phyloP scores from a whole-genome alignment of 2,329 filamentous ascomycete species.

The Cephalotrichum gorgonifer region DNA sequence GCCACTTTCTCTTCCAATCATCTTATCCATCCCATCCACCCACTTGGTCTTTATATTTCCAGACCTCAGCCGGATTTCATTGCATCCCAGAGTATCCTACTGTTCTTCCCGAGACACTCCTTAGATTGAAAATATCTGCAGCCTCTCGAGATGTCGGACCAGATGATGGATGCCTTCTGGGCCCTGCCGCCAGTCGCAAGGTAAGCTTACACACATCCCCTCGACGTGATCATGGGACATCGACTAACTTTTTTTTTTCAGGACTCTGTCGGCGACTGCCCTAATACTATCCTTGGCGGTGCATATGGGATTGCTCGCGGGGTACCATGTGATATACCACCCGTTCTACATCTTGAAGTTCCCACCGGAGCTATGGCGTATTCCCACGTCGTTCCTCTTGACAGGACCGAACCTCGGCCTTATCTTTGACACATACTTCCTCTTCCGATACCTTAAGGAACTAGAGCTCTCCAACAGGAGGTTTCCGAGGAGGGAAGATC shows the following conservation, averaged over 20 bases:
- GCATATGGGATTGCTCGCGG: constrained; percentile 41
- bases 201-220: constrained; percentile 17
- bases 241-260: constrained; percentile 23
- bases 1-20: constrained; percentile 5
- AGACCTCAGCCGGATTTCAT: neutral
- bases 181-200: constrained; percentile 29
- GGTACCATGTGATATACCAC: constrained; percentile 41
- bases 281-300: constrained; percentile 51
- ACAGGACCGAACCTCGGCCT: constrained; percentile 32
- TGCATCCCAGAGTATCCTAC: neutral
- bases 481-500: constrained; percentile 66
- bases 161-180: constrained; percentile 22
- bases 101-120: neutral
- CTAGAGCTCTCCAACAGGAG: constrained; percentile 63
- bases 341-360: constrained; percentile 39
- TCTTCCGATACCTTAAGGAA: constrained; percentile 68
- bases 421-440: constrained; percentile 62
- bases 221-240: neutral
- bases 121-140: neutral
- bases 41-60: neutral
- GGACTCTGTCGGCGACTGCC: constrained; percentile 54
- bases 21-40: neutral
- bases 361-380: constrained; percentile 32
- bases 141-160: constrained; percentile 7
- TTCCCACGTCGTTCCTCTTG: constrained; percentile 30